phyloP scores from a whole-genome alignment of 192 early-diverging fungal species.

The Backusella circina region DNA sequence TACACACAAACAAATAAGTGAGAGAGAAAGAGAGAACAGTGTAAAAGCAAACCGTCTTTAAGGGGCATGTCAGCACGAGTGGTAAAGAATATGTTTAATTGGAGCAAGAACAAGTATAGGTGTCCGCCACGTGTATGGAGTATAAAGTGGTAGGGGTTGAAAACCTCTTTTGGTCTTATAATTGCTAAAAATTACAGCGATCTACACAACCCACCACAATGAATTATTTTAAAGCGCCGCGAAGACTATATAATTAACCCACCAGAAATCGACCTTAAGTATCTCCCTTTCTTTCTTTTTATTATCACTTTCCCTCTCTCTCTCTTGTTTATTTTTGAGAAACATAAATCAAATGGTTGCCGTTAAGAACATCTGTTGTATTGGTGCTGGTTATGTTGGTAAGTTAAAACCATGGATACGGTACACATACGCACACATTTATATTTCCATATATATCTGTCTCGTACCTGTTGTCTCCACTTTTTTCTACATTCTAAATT shows the following conservation, averaged over 20 bases:
- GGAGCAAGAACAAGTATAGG: not conserved
- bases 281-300: not conserved
- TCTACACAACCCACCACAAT: not conserved
- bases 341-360: conserved; percentile 8
- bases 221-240: not conserved
- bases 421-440: not conserved
- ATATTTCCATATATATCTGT: not conserved
- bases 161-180: not conserved
- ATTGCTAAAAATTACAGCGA: not conserved
- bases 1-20: not conserved
- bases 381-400: conserved; percentile 97
- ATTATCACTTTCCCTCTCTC: not conserved
- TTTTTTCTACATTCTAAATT: not conserved
- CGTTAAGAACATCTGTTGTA: conserved; percentile 81
- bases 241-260: not conserved
- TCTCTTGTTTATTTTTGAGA: not conserved
- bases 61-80: not conserved
- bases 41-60: not conserved
- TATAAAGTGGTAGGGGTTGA: not conserved
- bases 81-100: not conserved
- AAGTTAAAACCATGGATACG: conserved; percentile 37
- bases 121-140: not conserved
- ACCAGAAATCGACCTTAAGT: not conserved
- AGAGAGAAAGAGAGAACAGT: not conserved
- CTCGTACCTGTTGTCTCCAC: not conserved